Base-by-base conservation (phyloP, 2,329 filamentous ascomycete genomes). In the Drechslerella dactyloides region DNA sequence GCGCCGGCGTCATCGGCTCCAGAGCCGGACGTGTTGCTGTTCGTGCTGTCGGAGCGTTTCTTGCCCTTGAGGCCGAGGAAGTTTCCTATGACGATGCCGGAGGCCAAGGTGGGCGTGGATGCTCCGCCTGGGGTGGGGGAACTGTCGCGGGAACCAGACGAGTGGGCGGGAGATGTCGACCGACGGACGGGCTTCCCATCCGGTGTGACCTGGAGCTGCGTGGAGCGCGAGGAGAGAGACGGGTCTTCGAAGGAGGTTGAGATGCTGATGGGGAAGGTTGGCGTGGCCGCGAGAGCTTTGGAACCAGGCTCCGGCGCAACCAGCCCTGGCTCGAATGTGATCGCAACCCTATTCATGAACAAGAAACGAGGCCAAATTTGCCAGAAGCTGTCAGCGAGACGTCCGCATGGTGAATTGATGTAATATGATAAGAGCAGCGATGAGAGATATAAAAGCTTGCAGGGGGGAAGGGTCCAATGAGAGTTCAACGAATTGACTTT, bases 161-260 rank as follows among this genome's bases (percentile, higher is more conserved):
- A 72, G 21, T 57, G 27, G 33, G 50, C 60, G 52, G 68, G 68
- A 21, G 68, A 72, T 21, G 68, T 72, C 11, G 68, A 60, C 17
- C 68, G 68, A 15, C 68, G 68, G 42, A 72, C 35, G 3, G 68
- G 68, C 56, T 60, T 54, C 27, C 68, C 68, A 44, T 72, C 68
- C 8, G 68, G 24, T 4, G 68, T 72, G 11, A 72, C 56, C 56
- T 72, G 68, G 8, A 72, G 54, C 33, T 72, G 68, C 10, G 50
- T 60, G n/a, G 54, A 6, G 46, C 60, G 61, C n/a, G 68, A 44
- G 21, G 60, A 65, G 7, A 44, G 51, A 13, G 60, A 61, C 17
- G 68, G 68, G 55, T 72, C 68, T 61, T 72, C 68, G 60, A 72
- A 64, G 17, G 68, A 72, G 30, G 68, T 72, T 6, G 68, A 72